Conservation (phyloP, 2,329 filamentous ascomycete species). For the Clarireedia sp. region DNA sequence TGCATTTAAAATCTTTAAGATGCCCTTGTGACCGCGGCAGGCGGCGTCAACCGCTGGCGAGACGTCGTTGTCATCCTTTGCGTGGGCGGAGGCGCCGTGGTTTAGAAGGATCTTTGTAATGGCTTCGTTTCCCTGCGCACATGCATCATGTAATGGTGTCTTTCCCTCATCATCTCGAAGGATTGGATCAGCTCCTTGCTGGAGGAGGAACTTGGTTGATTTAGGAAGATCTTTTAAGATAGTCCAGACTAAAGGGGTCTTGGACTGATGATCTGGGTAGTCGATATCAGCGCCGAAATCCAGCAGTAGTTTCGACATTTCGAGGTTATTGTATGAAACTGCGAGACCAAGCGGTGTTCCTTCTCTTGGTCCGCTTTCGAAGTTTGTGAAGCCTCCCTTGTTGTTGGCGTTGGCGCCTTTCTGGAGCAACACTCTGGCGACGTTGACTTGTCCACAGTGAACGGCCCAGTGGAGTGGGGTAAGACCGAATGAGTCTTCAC, state of each 20-base stretch:
- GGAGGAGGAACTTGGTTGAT: constrained; percentile 15
- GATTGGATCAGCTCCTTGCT: constrained; percentile 5
- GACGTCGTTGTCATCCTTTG: constrained; percentile 1
- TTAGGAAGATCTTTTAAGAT: constrained; percentile 4
- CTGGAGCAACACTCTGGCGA: constrained; percentile 2
- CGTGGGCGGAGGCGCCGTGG: not conserved
- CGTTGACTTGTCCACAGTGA: constrained; percentile 1
- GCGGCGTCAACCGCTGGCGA: not conserved
- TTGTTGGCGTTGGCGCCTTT: constrained; percentile 8
- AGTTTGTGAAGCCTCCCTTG: not conserved
- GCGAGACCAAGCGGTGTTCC: constrained; percentile 3
- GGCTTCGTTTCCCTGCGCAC: not conserved
- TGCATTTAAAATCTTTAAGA: not conserved
- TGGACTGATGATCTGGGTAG: constrained; percentile 6
- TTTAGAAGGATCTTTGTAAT: constrained; percentile 6
- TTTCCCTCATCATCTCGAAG: constrained; percentile 2
- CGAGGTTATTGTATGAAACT: constrained; percentile 8
- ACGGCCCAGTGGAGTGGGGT: constrained; percentile 9
- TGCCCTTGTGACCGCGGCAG: not conserved
- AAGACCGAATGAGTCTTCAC: constrained; percentile 7
- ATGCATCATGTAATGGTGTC: constrained; percentile 7
- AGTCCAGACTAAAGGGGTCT: constrained; percentile 5
- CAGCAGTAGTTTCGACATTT: constrained; percentile 7
- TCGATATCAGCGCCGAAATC: constrained; percentile 2
- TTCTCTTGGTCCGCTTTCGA: constrained; percentile 3